These are phyloP conservation scores for Aspergillus cejpii DNA, from an alignment of 2,329 filamentous ascomycete species.

Conservation along the genomic window DNA sequence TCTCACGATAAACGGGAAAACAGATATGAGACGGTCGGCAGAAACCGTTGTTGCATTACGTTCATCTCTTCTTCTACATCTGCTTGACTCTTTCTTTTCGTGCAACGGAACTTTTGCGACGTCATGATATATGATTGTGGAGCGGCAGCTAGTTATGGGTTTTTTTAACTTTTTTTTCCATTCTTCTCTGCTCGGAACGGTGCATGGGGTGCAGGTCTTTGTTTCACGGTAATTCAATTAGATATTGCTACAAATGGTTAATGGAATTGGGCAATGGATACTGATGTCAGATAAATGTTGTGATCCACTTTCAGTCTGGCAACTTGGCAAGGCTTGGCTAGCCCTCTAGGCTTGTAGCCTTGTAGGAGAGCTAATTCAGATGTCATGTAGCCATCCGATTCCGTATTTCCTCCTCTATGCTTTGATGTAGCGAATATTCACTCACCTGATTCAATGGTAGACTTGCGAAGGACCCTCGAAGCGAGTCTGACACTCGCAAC, in stretches of 20 bases:
- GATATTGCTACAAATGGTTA: no score
- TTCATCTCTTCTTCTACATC: not conserved
- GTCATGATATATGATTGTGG: slow-evolving; percentile 1
- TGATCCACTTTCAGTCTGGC: not conserved
- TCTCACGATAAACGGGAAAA: not conserved
- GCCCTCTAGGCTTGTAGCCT: no score
- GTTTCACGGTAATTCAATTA: slow-evolving; percentile 5
- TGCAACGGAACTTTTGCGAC: not conserved
- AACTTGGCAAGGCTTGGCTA: no score
- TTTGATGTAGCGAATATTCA: not conserved
- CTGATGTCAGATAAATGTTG: no score
- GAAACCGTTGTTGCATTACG: not conserved
- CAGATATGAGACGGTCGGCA: not conserved
- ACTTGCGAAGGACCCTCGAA: slow-evolving; percentile 17
- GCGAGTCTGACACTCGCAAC: slow-evolving; percentile 12
- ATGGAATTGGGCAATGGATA: no score
- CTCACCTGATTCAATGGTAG: slow-evolving; percentile 11
- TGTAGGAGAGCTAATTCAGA: not conserved
- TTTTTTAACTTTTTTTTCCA: not conserved
- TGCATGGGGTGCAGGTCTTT: slow-evolving; percentile 8
- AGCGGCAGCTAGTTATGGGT: not conserved
- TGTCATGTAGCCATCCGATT: not conserved
- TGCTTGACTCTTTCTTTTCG: not conserved
- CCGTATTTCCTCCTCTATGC: not conserved
- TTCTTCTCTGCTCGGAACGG: not conserved